A percentile compares a stretch with the other conserved stretches of the same genome.
These are phyloP conservation scores for Fusarium nygamai DNA, from an alignment of 2,329 filamentous ascomycete species.

Conservation along the genomic window DNA sequence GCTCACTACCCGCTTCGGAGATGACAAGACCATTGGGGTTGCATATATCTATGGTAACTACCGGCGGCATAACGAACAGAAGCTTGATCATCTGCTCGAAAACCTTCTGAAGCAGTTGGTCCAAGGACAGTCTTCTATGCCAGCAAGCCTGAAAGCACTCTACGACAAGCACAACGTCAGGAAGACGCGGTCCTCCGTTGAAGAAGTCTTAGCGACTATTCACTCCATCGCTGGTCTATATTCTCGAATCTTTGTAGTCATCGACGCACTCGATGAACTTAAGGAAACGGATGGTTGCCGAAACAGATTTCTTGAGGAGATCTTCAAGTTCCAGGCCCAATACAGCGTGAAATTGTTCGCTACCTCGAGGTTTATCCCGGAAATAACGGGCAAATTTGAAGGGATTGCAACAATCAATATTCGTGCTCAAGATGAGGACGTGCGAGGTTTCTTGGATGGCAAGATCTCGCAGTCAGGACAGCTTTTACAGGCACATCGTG, in stretches of 20 bases:
- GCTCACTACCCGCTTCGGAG: not conserved
- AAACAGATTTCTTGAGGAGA: not conserved
- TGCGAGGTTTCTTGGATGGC: rapidly evolving
- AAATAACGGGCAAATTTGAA: not conserved
- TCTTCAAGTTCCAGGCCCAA: not conserved
- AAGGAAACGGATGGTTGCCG: not conserved
- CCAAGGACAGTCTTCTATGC: not conserved
- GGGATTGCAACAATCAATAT: not conserved
- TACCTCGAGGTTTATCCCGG: not conserved
- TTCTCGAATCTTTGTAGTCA: not conserved
- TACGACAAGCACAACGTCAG: rapidly evolving
- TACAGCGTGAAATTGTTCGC: rapidly evolving
- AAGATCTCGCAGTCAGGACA: rapidly evolving
- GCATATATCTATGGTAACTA: not conserved
- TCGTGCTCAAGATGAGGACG: not conserved
- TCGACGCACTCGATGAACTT: not conserved
- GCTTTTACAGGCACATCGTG: rapidly evolving
- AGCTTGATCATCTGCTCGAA: rapidly evolving
- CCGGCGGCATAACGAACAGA: not conserved
- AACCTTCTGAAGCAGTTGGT: not conserved
- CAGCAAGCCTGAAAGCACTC: rapidly evolving
- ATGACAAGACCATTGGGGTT: rapidly evolving
- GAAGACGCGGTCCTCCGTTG: rapidly evolving
- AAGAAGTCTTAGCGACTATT: not conserved
- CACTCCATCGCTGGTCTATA: rapidly evolving